These are phyloP conservation scores for Microstegium vimineum DNA, from an alignment of 176 grass and related monocot species.

Conservation along the genomic window DNA sequence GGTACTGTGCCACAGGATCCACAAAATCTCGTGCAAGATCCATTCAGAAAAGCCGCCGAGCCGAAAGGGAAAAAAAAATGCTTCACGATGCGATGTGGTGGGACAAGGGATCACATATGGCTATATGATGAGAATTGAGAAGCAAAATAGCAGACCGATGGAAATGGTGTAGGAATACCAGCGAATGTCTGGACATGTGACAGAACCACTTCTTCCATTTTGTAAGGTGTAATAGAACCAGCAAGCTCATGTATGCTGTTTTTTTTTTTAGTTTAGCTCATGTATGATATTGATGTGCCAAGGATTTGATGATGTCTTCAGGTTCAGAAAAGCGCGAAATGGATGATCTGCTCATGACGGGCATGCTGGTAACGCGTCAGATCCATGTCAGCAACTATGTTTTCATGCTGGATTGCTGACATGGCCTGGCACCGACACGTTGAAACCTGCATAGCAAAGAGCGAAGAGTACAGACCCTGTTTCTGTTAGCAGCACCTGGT, in stretches of 20 bases:
- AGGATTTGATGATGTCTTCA: background rate
- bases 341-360: background rate
- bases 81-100: background rate
- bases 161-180: background rate
- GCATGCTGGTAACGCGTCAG: background rate
- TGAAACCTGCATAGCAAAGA: background rate
- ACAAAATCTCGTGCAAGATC: background rate
- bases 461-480: background rate
- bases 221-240: background rate
- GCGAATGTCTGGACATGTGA: background rate
- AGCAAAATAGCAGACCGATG: constrained; percentile 20
- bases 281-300: no score
- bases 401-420: background rate
- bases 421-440: background rate
- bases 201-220: background rate
- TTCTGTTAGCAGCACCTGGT: background rate
- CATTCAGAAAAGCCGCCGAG: constrained; percentile 3
- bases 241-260: background rate
- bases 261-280: no score
- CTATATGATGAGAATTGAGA: background rate
- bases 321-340: no score
- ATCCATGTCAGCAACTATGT: background rate
- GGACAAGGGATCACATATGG: constrained; percentile 9
- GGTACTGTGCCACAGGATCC: background rate
- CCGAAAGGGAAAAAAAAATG: background rate